Evolutionary conservation across 1,139 yeast species (phyloP).

Genomic region (Lodderomyces orthopsilosis): DNA sequence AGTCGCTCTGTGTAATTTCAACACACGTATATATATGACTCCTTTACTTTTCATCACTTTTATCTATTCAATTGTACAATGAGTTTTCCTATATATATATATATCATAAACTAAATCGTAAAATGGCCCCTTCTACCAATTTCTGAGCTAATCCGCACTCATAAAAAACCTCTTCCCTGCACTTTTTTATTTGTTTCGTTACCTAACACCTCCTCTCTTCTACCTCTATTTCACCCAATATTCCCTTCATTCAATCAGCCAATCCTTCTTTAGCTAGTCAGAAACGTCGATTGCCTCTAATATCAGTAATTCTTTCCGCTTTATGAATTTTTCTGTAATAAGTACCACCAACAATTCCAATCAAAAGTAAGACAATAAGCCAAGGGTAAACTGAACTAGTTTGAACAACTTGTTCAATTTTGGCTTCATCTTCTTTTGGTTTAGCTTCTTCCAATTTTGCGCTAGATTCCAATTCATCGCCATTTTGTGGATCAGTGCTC

Average conservation of each 20-base stretch:
- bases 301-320: conserved; percentile 27
- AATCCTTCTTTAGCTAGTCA: not conserved
- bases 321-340: conserved; percentile 20
- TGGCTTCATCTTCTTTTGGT: conserved; percentile 2
- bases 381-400: conserved; percentile 12
- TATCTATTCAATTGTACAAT: too few relatives aligned
- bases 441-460: not conserved
- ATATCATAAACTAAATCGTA: not conserved
- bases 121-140: not conserved
- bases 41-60: too few relatives aligned
- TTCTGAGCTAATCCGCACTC: too few relatives aligned
- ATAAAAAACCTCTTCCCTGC: too few relatives aligned
- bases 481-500: conserved; percentile 9
- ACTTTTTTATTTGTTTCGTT: too few relatives aligned
- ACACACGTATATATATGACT: too few relatives aligned
- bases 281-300: conserved; percentile 15
- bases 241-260: too few relatives aligned
- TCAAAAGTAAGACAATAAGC: conserved; percentile 20
- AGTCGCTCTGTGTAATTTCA: too few relatives aligned
- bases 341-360: conserved; percentile 15
- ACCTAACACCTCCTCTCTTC: too few relatives aligned
- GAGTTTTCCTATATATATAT: too few relatives aligned
- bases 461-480: conserved; percentile 8
- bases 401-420: conserved; percentile 10
- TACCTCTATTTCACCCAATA: not conserved